These are phyloP conservation scores for Amaranthus cruentus DNA, from an alignment of 148 eudicot species.

Conservation along the genomic window DNA sequence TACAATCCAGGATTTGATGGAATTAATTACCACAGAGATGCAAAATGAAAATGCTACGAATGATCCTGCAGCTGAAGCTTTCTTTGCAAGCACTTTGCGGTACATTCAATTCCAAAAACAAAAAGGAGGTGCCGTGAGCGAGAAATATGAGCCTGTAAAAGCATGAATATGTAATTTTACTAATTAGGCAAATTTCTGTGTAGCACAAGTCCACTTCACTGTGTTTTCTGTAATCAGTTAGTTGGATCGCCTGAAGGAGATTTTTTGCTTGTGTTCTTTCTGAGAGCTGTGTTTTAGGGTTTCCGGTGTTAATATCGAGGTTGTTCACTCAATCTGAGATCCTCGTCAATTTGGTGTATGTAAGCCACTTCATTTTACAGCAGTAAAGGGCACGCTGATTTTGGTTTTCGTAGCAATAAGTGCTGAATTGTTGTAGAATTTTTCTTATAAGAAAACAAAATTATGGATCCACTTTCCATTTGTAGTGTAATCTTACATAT, in stretches of 20 bases:
- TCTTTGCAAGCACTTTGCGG: conserved; percentile 78
- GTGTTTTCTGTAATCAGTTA: not conserved
- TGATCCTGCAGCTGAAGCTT: conserved; percentile 91
- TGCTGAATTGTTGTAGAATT: conserved; percentile 5
- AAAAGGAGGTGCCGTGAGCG: conserved; percentile 89
- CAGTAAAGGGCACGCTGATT: not conserved
- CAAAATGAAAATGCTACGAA: conserved; percentile 54
- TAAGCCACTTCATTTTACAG: conserved; percentile 8
- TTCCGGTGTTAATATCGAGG: conserved; percentile 13
- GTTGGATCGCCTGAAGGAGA: conserved; percentile 1
- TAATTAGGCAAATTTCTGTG: conserved; percentile 5
- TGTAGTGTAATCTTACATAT: no score
- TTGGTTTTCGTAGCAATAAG: not conserved
- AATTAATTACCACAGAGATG: conserved; percentile 80
- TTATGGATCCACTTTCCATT: no score
- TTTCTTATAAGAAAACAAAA: not conserved
- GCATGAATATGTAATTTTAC: conserved; percentile 25
- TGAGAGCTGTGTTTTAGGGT: not conserved
- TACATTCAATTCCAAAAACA: conserved; percentile 95
- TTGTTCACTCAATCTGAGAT: not conserved
- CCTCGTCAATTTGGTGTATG: conserved; percentile 4
- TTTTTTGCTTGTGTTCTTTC: conserved; percentile 1
- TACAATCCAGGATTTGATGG: conserved; percentile 75
- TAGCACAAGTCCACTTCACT: conserved; percentile 3
- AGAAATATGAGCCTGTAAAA: conserved; percentile 68